phyloP scores from a whole-genome alignment of 2,329 filamentous ascomycete species.

The Penicillium sp. region DNA sequence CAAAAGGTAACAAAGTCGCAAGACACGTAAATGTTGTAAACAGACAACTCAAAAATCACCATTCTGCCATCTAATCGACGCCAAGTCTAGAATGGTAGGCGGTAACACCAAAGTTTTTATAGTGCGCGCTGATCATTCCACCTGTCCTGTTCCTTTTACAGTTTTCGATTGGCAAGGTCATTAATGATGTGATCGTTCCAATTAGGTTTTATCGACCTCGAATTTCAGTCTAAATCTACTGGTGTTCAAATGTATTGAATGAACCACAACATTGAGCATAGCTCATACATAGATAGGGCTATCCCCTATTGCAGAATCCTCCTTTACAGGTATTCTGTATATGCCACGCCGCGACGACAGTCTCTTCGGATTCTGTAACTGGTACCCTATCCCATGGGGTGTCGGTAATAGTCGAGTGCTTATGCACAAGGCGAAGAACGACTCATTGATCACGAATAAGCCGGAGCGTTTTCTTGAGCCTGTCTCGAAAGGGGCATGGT shows the following conservation, averaged over 20 bases:
- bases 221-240: not conserved
- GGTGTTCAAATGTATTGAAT: not conserved
- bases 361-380: slow-evolving; percentile 56
- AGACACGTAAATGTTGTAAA: not conserved
- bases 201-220: not conserved
- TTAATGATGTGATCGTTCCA: slow-evolving; percentile 9
- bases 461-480: slow-evolving; percentile 93
- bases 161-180: slow-evolving; percentile 3
- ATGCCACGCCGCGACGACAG: slow-evolving; percentile 54
- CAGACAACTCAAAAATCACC: slow-evolving; percentile 1
- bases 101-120: slow-evolving; percentile 1
- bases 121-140: not conserved
- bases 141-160: not conserved
- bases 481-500: slow-evolving; percentile 72
- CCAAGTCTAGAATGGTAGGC: slow-evolving; percentile 2
- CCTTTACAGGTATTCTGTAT: slow-evolving; percentile 1
- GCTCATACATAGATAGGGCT: not conserved
- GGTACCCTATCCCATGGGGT: slow-evolving; percentile 61
- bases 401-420: slow-evolving; percentile 68
- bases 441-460: slow-evolving; percentile 86
- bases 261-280: not conserved
- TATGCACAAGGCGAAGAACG: slow-evolving; percentile 74
- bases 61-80: slow-evolving; percentile 5
- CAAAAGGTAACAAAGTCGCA: not conserved
- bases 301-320: not conserved